These are phyloP conservation scores for Calonectria naviculata DNA, from an alignment of 2,329 filamentous ascomycete genomes.

Conservation along the genomic window DNA sequence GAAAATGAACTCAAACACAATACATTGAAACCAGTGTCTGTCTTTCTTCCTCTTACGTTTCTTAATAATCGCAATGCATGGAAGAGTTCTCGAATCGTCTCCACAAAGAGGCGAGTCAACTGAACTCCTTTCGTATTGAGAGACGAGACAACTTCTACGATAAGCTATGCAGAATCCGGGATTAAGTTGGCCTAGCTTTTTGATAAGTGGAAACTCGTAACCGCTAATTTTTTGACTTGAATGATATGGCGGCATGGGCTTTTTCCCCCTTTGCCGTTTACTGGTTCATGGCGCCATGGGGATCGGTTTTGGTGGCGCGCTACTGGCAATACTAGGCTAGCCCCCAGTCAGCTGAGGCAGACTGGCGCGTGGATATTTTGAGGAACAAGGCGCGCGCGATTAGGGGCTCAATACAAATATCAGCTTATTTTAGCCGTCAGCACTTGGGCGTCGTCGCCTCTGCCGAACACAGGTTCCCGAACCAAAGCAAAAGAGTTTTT, in stretches of 20 bases:
- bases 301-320: not conserved
- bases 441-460: not conserved
- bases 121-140: no score
- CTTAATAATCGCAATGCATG: no score
- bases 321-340: not conserved
- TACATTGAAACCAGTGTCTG: no score
- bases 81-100: no score
- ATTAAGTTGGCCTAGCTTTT: not conserved
- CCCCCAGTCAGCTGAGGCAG: not conserved
- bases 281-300: not conserved
- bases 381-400: not conserved
- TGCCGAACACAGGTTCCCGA: not conserved
- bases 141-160: no score
- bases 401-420: not conserved
- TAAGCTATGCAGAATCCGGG: no score
- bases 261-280: not conserved
- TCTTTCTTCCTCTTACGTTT: no score
- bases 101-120: no score
- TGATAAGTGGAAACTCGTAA: not conserved
- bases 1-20: no score
- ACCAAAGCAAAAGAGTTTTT: no score
- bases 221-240: not conserved
- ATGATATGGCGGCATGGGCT: not conserved
- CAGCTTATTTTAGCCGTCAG: slow-evolving; percentile 5
- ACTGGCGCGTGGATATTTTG: not conserved